Evolutionary conservation across 2,329 filamentous ascomycete genomes (phyloP).

Genomic region (Claviceps quebecensis): DNA sequence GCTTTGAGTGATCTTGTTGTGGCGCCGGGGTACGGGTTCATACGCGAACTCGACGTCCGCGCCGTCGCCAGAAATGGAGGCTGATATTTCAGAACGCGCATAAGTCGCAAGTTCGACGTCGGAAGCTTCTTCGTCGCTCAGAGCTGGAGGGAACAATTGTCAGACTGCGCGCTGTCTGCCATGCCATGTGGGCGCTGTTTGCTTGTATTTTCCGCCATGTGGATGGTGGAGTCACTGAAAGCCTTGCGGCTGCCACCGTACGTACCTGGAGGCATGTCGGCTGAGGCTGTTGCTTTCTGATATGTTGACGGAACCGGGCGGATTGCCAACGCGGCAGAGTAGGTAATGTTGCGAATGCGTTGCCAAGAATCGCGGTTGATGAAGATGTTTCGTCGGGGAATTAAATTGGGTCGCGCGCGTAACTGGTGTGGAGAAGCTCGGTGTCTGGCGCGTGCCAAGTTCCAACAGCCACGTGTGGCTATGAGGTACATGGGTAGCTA

Average conservation of each 20-base stretch:
- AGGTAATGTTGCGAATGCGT: not conserved
- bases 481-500: not conserved
- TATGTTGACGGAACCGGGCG: not conserved
- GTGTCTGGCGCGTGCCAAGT: not conserved
- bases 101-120: conserved; percentile 14
- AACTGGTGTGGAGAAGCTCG: not conserved
- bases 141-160: conserved; percentile 16
- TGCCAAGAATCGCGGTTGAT: not conserved
- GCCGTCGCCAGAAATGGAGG: conserved; percentile 8
- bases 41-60: conserved; percentile 3
- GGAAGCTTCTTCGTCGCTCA: conserved; percentile 23
- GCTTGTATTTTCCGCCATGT: not conserved
- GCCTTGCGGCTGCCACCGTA: not conserved
- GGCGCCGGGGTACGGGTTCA: not conserved
- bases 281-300: no score
- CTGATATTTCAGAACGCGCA: conserved; percentile 14
- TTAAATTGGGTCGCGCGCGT: not conserved
- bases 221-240: not conserved
- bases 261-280: conserved; percentile 6
- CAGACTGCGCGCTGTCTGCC: not conserved
- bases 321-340: not conserved
- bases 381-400: not conserved
- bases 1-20: conserved; percentile 13
- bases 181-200: not conserved
- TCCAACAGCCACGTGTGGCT: not conserved